Evolutionary conservation across 2,329 filamentous ascomycete species (phyloP).

Genomic region (Colletotrichum sp.): DNA sequence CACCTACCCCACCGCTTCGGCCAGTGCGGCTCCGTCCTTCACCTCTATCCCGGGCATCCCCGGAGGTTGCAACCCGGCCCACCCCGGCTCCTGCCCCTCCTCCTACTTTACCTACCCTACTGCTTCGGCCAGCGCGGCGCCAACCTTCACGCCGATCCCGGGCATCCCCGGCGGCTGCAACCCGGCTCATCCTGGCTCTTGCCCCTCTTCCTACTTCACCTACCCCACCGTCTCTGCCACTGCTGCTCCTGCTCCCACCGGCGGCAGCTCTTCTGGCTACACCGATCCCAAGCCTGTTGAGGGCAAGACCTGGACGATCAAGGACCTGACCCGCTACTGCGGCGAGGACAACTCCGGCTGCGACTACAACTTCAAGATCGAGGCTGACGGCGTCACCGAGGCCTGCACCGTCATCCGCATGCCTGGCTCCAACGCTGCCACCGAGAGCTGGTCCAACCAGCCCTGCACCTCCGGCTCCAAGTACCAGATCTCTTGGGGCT

Average conservation of each 20-base stretch:
- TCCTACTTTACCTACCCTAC: constrained; percentile 11
- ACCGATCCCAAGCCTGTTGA: neutral
- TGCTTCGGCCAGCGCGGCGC: neutral
- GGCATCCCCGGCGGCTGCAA: constrained; percentile 19
- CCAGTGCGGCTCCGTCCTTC: neutral
- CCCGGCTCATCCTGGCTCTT: neutral
- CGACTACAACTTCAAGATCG: constrained; percentile 16
- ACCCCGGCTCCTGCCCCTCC: constrained; percentile 7
- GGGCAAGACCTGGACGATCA: constrained; percentile 10
- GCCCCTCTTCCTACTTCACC: neutral
- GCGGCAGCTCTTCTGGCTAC: neutral
- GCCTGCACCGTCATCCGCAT: constrained; percentile 2
- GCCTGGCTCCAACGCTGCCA: neutral
- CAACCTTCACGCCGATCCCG: constrained; percentile 1
- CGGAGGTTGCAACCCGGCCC: constrained; percentile 18
- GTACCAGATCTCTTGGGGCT: constrained; percentile 9
- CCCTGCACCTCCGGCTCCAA: constrained; percentile 5
- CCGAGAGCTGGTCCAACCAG: constrained; percentile 11
- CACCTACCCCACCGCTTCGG: neutral
- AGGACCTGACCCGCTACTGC: constrained; percentile 11
- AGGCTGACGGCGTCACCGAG: constrained; percentile 1
- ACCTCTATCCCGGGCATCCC: constrained; percentile 8
- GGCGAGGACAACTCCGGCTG: neutral
- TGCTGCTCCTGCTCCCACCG: neutral
- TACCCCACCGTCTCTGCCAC: neutral